Base-by-base conservation (phyloP, 2,329 filamentous ascomycete genomes). In the Cladobotryum protrusum region DNA sequence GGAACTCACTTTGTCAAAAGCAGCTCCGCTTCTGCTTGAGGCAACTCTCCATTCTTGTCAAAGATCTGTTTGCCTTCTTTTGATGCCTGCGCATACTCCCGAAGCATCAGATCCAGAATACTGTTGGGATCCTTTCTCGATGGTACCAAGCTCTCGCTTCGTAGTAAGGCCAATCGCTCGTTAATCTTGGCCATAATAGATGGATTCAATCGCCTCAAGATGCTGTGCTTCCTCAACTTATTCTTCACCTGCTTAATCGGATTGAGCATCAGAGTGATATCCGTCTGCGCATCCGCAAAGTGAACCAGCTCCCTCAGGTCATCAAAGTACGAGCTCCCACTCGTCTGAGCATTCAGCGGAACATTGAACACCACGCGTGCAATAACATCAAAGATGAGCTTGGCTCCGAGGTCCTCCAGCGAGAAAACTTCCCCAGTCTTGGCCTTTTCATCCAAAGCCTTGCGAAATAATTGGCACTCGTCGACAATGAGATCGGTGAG, bases 381-480 rank as follows among this genome's bases (percentile, higher is more conserved):
- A 24, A 63, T 47, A 13, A 59, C 55, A 9, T 61, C 55, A 35
- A 62, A 62, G 29, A 64, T 52, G 14, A 57, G 48, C 48, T 59
- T 56, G 11, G 55, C 55, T 3, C 49, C 52, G 40, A 57, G 49
- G 45, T 59, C 58, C 51, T 57, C 58, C 50, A 54, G 52, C 40
- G 54, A 61, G 51, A 60, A 61, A 6, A 53, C 40, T n/a, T 50
- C 44, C 13, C 51, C 53, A 14, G 20, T 46, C 2, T 33, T 52
- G 0, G 60, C 54, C 5, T 57, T 48, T 20, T 36, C 36, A 9
- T 35, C 20, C 6, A 55, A 35, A 5, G 45, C 20, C 8, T 29
- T 35, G 20, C 57, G 59, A 48, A 62, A 61, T 33, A 57, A 41
- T n/a, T 55, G 37, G 42, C 53, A 54, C 39, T 64, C 57, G 36